Evolutionary conservation across 2,329 filamentous ascomycete genomes (phyloP), one percentile per base, ranked within the genome.

Genomic region (Colletotrichum truncatum): DNA sequence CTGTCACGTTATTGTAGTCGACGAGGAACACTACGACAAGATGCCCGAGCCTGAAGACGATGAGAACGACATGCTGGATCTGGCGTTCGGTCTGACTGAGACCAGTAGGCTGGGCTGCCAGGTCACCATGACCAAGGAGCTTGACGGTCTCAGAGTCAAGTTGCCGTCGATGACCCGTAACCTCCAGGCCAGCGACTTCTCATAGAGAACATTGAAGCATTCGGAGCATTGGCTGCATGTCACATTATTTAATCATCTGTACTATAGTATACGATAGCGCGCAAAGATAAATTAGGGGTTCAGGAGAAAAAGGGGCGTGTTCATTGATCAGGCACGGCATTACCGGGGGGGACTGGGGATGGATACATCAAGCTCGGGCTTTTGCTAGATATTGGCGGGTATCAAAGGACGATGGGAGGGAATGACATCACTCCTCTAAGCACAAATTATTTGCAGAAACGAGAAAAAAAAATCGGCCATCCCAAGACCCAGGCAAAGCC

Each of bases 151-250:
- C 73, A 88, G 89, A 46, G 93, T 99, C 30, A 92, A 88, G 77
- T 80, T 99, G 73, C 96, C 96, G 11, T 89, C 89, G 36, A 98
- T 98, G 94, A 98, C 96, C 69, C 87, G 96, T 77, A 99, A 99
- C 75, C 74, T 99, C 80, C 96, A 99, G 81, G 93, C 93, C 12
- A 97, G 93, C 78, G 96, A 99, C 80, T 99, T 99, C 73, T 82
- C 84, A 73, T 76, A 78, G 26, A 30, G 28, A 4, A 10, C 4
- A 32, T 32, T 14, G 11, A n/a, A 43, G 21, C 64, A 59, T 36
- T n/a, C n/a, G 39, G 18, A 30, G 63, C 57, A 49, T 63, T 51
- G 41, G 62, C 45, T 55, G 63, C 62, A 49, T 28, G 23, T n/a
- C 18, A 39, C 26, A 12, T 34, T 48, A 53, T 56, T 61, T 56